Evolutionary conservation across 176 grass and related monocot genomes (phyloP).

Genomic region (Ampelocalamus luodianensis): DNA sequence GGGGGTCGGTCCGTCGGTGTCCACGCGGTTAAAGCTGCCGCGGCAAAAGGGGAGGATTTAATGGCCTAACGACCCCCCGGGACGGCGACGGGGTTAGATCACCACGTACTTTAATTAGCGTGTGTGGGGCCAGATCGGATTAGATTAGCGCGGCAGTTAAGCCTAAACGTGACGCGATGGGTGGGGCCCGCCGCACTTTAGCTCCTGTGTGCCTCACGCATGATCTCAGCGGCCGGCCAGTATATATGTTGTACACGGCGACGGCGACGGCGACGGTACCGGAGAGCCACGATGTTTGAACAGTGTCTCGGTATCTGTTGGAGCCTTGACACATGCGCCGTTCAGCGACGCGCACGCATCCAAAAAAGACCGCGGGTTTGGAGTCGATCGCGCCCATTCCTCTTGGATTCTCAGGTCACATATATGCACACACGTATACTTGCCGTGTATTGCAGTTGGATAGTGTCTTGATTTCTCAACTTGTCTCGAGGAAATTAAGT

Average conservation of each 20-base stretch:
- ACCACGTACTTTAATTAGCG: background rate
- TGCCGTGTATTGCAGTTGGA: background rate
- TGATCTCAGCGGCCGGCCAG: background rate
- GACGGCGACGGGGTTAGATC: background rate
- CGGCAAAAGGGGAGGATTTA: background rate
- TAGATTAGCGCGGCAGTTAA: background rate
- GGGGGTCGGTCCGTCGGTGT: conserved; percentile 28
- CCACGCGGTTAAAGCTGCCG: conserved; percentile 40
- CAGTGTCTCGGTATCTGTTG: background rate
- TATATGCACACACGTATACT: background rate
- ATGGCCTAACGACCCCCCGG: background rate
- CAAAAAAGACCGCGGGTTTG: background rate
- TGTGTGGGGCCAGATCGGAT: background rate
- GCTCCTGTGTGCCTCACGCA: background rate
- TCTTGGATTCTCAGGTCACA: background rate
- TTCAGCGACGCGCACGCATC: background rate
- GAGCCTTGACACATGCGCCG: background rate
- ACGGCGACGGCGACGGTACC: too few relatives aligned
- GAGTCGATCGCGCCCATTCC: background rate
- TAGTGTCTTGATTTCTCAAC: background rate
- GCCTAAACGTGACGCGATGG: background rate
- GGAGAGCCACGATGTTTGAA: background rate
- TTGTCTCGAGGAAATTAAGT: background rate
- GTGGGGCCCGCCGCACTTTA: background rate
- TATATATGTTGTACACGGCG: too few relatives aligned